Base-by-base conservation (phyloP, 2,329 filamentous ascomycete species). In the Hypoxylon sp. region DNA sequence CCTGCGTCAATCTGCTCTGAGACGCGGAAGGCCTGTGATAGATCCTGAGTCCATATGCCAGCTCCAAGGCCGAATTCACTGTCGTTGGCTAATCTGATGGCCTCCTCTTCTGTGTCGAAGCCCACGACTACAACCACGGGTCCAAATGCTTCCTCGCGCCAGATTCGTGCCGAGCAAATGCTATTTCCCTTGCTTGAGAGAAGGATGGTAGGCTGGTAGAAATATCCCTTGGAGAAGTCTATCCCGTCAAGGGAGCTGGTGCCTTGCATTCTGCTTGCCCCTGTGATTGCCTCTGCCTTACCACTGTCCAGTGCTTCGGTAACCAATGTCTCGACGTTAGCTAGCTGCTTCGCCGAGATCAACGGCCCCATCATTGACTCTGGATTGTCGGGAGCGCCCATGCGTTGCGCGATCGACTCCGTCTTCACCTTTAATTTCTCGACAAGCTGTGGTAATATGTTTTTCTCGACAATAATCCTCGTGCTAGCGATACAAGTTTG, bases 101-200 rank as follows among this genome's bases (percentile, higher is more conserved):
- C 91, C 51, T 93, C 88, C 20, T 87, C 87, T 80, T 93, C 90
- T 70, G 84, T 88, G 76, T 89, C 88, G 81, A 96, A 95, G 71
- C 90, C 91, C 72, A 87, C 85, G 69, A 96, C 86, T 53, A 90
- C 85, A 76, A 91, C 89, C 38, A 94, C 92, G 7, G 92, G 92
- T 18, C 92, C 92, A 77, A 96, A 96, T 64, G 93, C 92, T 78
- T 96, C 92, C 76, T 93, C 90, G 71, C 87, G 85, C 82, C 92
- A 90, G 70, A 96, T 91, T 75, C 87, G 87, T 78, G 92, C 91
- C 73, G 87, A 79, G 33, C 87, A 83, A 86, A 93, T 83, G 72
- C 87, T 87, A 67, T 85, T 83, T 79, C 82, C 66, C 82, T 85
- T 14, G 79, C 75, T 80, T 73, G 83, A 79, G 0, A 75, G 73